phyloP scores from a whole-genome alignment of 1,139 yeast species.

The Oligophagozyma castellii region DNA sequence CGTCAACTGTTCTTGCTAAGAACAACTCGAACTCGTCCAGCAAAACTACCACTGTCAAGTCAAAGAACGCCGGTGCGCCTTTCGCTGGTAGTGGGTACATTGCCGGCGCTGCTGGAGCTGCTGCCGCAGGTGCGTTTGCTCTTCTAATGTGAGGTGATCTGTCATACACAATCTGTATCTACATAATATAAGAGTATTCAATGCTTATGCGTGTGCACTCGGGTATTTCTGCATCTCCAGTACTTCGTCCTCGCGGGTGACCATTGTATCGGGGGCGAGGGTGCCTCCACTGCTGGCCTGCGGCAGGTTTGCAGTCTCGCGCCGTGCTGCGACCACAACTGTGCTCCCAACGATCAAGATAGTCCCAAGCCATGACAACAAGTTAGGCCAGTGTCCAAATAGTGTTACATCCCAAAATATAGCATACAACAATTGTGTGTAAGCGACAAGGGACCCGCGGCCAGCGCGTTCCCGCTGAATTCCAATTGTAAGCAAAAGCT shows the following conservation, averaged over 20 bases:
- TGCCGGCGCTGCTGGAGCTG: slow-evolving; percentile 15
- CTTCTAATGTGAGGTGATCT: slow-evolving; percentile 11
- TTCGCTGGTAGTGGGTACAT: slow-evolving; percentile 6
- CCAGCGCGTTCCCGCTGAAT: slow-evolving; percentile 74
- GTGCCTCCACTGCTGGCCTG: neutral
- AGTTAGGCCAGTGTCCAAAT: slow-evolving; percentile 62
- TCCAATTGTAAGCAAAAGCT: slow-evolving; percentile 67
- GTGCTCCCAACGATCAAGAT: slow-evolving; percentile 56
- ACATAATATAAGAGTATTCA: neutral
- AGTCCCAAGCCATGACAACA: slow-evolving; percentile 59
- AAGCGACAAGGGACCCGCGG: slow-evolving; percentile 60
- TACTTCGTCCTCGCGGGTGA: neutral
- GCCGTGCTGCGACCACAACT: slow-evolving; percentile 36
- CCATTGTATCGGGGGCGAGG: neutral
- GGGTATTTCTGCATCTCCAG: neutral
- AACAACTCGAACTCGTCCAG: slow-evolving; percentile 5
- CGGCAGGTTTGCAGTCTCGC: slow-evolving; percentile 2
- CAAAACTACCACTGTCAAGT: slow-evolving; percentile 5
- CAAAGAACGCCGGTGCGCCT: slow-evolving; percentile 4
- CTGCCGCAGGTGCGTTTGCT: slow-evolving; percentile 20
- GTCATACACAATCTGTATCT: slow-evolving; percentile 1
- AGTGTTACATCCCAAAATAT: slow-evolving; percentile 60
- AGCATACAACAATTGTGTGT: slow-evolving; percentile 68
- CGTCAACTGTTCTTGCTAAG: slow-evolving; percentile 5
- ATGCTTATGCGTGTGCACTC: neutral